Evolutionary conservation across 495 filamentous ascomycete genomes (phyloP).

Genomic region (Halenospora varia): DNA sequence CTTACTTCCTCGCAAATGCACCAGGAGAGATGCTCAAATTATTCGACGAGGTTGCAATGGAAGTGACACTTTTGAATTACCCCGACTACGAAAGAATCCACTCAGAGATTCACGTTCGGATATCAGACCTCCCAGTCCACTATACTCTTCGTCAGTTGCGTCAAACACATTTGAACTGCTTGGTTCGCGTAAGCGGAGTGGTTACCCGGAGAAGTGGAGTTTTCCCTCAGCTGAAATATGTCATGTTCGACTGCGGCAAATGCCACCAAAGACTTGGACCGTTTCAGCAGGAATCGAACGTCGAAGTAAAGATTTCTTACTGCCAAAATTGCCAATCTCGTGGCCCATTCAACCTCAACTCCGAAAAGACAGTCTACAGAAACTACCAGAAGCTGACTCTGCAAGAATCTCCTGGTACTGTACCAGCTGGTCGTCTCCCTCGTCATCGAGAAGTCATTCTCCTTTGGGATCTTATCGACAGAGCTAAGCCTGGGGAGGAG

Average conservation of each 20-base stretch:
- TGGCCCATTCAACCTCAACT: conserved; percentile 93
- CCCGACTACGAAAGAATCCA: conserved; percentile 97
- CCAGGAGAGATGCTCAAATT: conserved; percentile 91
- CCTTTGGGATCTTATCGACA: conserved; percentile 95
- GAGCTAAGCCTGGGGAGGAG: conserved; percentile 95
- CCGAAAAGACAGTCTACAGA: conserved; percentile 97
- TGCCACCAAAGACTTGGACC: conserved; percentile 90
- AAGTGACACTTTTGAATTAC: conserved; percentile 91
- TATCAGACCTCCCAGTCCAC: conserved; percentile 87
- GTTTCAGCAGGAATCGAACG: conserved; percentile 94
- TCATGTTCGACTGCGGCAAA: conserved; percentile 95
- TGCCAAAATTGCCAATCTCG: conserved; percentile 97
- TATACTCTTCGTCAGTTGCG: conserved; percentile 97
- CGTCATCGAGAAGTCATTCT: conserved; percentile 94
- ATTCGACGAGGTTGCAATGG: conserved; percentile 96
- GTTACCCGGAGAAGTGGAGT: conserved; percentile 96
- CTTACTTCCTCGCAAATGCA: conserved; percentile 95
- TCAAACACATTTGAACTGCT: conserved; percentile 94
- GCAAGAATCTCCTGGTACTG: conserved; percentile 95
- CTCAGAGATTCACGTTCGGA: conserved; percentile 95
- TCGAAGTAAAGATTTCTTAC: conserved; percentile 93
- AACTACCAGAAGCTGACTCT: conserved; percentile 98
- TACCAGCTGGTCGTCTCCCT: conserved; percentile 92
- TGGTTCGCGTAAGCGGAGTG: conserved; percentile 91
- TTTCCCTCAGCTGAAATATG: conserved; percentile 96